Evolutionary conservation across 495 filamentous ascomycete species (phyloP).

Genomic region (Cercophora newfieldiana): DNA sequence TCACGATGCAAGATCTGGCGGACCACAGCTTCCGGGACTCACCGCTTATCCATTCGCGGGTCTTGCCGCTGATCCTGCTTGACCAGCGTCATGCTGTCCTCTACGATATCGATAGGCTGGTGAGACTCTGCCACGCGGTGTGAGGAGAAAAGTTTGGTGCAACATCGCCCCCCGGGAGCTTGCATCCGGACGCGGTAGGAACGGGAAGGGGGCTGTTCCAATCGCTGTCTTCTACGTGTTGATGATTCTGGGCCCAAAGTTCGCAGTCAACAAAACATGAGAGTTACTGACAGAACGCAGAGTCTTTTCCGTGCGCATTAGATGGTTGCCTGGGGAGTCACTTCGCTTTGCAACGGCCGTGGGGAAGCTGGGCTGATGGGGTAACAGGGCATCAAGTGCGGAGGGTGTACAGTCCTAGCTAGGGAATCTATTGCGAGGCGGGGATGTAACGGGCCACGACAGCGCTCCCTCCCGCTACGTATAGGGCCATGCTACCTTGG

Average conservation of each 20-base stretch:
- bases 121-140: background rate
- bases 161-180: conserved; percentile 3
- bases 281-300: too few relatives aligned
- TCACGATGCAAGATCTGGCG: conserved; percentile 3
- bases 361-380: background rate
- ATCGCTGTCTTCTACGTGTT: background rate
- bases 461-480: background rate
- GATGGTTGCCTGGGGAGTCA: too few relatives aligned
- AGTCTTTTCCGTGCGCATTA: too few relatives aligned
- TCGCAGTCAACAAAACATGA: too few relatives aligned
- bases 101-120: background rate
- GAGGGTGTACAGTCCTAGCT: background rate
- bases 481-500: background rate
- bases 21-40: background rate
- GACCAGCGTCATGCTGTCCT: conserved; percentile 9
- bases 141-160: background rate
- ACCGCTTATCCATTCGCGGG: conserved; percentile 3
- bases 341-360: too few relatives aligned
- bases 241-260: background rate
- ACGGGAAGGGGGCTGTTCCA: too few relatives aligned
- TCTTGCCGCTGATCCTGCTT: background rate
- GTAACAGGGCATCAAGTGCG: background rate
- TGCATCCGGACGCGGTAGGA: conserved; percentile 8
- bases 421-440: background rate
- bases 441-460: conserved; percentile 9